Conservation (phyloP, 495 filamentous ascomycete genomes). For the Trichoderma parareesei region DNA sequence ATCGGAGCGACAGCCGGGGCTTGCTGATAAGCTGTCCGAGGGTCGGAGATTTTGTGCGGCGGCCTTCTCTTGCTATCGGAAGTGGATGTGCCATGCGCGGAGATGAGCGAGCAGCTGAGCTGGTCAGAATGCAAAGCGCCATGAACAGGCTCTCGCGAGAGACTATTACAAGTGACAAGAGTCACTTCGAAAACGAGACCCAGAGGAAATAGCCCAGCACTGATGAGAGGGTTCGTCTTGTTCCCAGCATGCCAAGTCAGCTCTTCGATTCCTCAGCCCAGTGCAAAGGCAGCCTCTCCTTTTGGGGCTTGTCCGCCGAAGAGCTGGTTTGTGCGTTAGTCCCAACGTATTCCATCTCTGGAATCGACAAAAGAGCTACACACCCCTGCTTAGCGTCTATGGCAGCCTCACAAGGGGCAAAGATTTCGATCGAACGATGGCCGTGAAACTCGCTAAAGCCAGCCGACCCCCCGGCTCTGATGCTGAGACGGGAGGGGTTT, state of each 20-base stretch:
- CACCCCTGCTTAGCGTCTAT: neutral
- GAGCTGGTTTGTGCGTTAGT: neutral
- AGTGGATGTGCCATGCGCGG: neutral
- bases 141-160: neutral
- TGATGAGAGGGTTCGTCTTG: neutral
- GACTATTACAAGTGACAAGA: neutral
- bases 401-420: constrained; percentile 9
- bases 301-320: constrained; percentile 6
- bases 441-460: constrained; percentile 5
- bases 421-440: constrained; percentile 10
- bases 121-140: too few species aligned
- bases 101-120: neutral
- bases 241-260: neutral
- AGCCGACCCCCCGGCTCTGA: neutral
- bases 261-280: neutral
- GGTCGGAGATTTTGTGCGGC: constrained; percentile 6
- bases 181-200: neutral
- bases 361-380: neutral
- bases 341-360: constrained; percentile 1
- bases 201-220: neutral
- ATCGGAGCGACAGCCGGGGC: neutral
- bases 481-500: neutral
- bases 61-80: neutral
- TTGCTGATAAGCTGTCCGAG: constrained; percentile 2
- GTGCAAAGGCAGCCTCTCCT: neutral